A percentile compares a stretch with the other conserved stretches of the same genome.
Evolutionary conservation across 352 stramenopile species (phyloP).

Genomic region (Thalassiosira livingstoniorum): DNA sequence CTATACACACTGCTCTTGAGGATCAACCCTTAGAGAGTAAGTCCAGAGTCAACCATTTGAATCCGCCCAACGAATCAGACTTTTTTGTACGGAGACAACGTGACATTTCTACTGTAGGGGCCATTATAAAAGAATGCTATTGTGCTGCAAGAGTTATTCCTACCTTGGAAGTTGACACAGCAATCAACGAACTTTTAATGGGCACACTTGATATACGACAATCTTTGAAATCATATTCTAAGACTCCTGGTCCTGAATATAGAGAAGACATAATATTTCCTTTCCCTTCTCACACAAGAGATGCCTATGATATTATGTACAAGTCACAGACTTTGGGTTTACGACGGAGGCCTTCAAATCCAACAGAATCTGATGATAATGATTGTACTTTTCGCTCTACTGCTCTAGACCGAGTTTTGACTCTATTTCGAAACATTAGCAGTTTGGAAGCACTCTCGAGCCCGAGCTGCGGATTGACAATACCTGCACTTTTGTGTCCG

Average conservation of each 20-base stretch:
- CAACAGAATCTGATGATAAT: slow-evolving; percentile 11
- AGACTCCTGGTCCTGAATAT: neutral
- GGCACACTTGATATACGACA: slow-evolving; percentile 29
- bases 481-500: slow-evolving; percentile 26
- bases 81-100: slow-evolving; percentile 34
- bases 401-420: slow-evolving; percentile 41
- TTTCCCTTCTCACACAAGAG: slow-evolving; percentile 34
- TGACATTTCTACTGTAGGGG: slow-evolving; percentile 41
- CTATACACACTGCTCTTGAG: slow-evolving; percentile 17
- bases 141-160: slow-evolving; percentile 33
- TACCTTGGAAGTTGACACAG: slow-evolving; percentile 19
- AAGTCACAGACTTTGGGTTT: slow-evolving; percentile 38
- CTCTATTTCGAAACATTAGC: slow-evolving; percentile 18
- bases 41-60: neutral
- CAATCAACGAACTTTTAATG: slow-evolving; percentile 41
- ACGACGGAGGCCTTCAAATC: slow-evolving; percentile 9
- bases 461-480: slow-evolving; percentile 12
- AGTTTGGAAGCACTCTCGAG: slow-evolving; percentile 21
- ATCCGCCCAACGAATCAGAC: neutral
- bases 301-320: slow-evolving; percentile 36
- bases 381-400: slow-evolving; percentile 31
- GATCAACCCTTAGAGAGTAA: neutral
- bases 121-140: slow-evolving; percentile 51
- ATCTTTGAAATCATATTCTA: slow-evolving; percentile 27
- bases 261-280: slow-evolving; percentile 19